Evolutionary conservation across 1,284 basidiomycete species (phyloP), one percentile per base, ranked within the genome.

Genomic region (Mycena citricolor): DNA sequence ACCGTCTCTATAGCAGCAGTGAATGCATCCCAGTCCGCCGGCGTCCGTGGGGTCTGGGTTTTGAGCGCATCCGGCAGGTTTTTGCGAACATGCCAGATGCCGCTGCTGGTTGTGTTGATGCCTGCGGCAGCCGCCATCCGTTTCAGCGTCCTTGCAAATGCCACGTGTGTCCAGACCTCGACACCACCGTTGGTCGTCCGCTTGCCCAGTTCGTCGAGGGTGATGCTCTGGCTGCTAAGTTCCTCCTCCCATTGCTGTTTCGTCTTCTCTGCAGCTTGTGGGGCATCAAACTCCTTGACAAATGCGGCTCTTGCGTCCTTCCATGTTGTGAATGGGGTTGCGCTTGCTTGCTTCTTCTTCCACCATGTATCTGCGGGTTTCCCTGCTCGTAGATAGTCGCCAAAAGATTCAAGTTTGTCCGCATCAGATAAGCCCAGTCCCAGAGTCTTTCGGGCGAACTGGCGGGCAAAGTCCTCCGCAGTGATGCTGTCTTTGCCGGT

Each of bases 321-420:
- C 41, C 37, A 44, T 13, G 29, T 44, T 13, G 37, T 32, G 14
- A 23, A 2, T 2, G 32, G 8, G 0, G 0, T 40, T 0, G 38
- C 22, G 8, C 25, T 19, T 0, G 21, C 19, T 12, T 34, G 22
- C 2, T 13, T 13, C 4, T 7, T 22, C 6, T 6, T 21, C 16
- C 8, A 49, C 42, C 47, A 49, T 16, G 35, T 37, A 2, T 39
- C 39, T 8, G 38, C 42, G 8, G 42, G 38, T 5, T 42, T 41
- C 5, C 34, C 26, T 16, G 32, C 42, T 11, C 13, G 24, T 8
- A 49, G 22, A 21, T 40, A 49, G 32, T 49, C 33, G 2, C 2
- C 32, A 12, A 49, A 12, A 1, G 42, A 37, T 0, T 23, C 34
- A 20, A 49, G 11, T n/a, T 29, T 29, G 11, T 29, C 26, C 26